Evolutionary conservation across 1,284 basidiomycete genomes (phyloP), one percentile per base, ranked within the genome.

Genomic region (Meripilus lineatus): DNA sequence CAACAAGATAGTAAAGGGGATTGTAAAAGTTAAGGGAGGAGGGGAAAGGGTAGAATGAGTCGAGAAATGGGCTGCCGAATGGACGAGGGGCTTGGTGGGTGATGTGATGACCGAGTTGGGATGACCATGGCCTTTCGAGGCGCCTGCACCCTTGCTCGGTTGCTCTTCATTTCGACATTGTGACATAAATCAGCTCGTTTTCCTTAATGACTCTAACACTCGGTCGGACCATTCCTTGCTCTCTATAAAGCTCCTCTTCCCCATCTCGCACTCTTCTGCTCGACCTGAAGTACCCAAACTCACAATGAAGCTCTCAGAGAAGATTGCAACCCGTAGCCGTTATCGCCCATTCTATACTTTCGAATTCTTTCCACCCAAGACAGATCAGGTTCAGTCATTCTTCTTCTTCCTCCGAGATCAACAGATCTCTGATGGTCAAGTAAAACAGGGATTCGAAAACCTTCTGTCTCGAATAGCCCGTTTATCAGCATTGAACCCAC

Each of bases 311-410:
- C 60, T 89, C 40, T 66, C 71, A 2, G 77, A 87, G 49, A 86
- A 83, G 61, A 77, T 90, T 47, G 57, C 65, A 2, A 51, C 59
- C 13, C 66, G 71, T 45, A 50, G 63, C 20, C 55, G 68, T 7
- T 50, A 61, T 3, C 68, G 63, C 15, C 86, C 89, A 0, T 92
- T 91, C 63, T 93, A 84, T 63, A 86, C 89, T 7, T 88, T 93
- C 67, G 91, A 95, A 64, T 97, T 96, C 77, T 98, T 98, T 61
- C 94, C 94, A 25, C 93, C 94, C 2, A 79, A 91, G 48, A 97
- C 94, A 36, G 85, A 91, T 61, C 86, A 89, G 72, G 88, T 83
- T 36, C 37, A 36, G 25, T 37, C 7, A 49, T 36, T 64, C 49
- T 7, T 42, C 17, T 48, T 38, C 42, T 37, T 33, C 28, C 26